phyloP scores from a whole-genome alignment of 768 basidiomycete genomes.

The Tricholoma sp. region DNA sequence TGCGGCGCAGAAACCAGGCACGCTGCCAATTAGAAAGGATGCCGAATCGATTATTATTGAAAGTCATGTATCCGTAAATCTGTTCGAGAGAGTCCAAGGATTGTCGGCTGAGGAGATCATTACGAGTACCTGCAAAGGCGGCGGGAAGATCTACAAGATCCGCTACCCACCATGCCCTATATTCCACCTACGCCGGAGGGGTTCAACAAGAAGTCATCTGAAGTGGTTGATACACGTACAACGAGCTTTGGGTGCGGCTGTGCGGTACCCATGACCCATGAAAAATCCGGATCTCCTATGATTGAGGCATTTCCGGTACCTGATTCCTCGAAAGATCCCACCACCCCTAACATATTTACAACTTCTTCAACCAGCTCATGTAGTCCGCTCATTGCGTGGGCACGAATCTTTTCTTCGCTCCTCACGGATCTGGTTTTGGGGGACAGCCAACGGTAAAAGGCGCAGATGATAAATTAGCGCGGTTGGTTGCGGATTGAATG shows the following conservation, averaged over 20 bases:
- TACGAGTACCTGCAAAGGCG: background rate
- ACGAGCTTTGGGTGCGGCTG: background rate
- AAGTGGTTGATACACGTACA: background rate
- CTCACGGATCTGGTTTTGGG: background rate
- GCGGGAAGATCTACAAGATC: background rate
- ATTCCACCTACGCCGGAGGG: background rate
- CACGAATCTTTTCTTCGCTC: background rate
- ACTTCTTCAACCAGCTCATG: background rate
- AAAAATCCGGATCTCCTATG: background rate
- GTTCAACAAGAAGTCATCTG: background rate
- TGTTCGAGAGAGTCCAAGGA: background rate
- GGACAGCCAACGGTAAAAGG: background rate
- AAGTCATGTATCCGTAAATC: background rate
- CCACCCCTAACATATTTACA: background rate
- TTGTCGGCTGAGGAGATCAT: background rate
- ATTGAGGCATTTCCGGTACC: background rate
- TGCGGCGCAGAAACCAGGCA: background rate
- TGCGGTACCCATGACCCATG: background rate
- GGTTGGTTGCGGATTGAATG: background rate
- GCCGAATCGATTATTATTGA: background rate
- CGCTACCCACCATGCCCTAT: background rate
- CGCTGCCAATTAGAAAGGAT: no score
- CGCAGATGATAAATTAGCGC: background rate
- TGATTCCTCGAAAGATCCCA: background rate
- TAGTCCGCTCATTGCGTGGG: background rate